Conservation (phyloP, 345 rosid genomes). For the Salix exigua region DNA sequence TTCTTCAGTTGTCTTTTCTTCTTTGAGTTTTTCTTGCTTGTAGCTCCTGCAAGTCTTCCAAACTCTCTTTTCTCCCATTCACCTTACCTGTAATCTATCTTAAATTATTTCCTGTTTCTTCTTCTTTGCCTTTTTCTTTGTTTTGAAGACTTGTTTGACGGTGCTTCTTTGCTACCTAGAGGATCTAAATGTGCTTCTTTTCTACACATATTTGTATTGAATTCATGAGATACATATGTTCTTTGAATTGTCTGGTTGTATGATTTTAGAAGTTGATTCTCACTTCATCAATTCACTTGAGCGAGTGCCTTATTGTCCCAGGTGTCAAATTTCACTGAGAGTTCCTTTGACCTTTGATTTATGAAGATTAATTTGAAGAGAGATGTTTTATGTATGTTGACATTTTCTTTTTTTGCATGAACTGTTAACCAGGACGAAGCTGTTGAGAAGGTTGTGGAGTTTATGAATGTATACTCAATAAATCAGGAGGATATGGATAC, state of each 20-base stretch:
- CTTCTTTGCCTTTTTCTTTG: too few species aligned
- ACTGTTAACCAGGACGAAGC: slow-evolving; percentile 73
- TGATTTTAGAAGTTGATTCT: neutral
- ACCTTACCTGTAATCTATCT: too few species aligned
- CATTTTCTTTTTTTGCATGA: neutral
- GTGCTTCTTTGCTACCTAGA: too few species aligned
- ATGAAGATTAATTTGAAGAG: neutral
- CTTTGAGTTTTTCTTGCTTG: too few species aligned
- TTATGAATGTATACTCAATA: slow-evolving; percentile 85
- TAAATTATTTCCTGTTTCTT: too few species aligned
- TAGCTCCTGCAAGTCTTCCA: too few species aligned
- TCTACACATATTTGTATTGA: neutral
- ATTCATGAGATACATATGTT: neutral
- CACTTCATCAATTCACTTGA: neutral
- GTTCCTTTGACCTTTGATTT: neutral
- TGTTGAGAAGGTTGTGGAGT: slow-evolving; percentile 73
- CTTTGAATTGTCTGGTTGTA: neutral
- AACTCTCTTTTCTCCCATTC: too few species aligned
- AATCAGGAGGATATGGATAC: slow-evolving; percentile 87
- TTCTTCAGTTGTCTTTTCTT: too few species aligned
- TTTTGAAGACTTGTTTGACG: too few species aligned
- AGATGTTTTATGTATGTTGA: neutral
- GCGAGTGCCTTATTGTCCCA: neutral
- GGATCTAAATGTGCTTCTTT: neutral
- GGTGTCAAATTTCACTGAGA: too few species aligned